These are phyloP conservation scores for Helminthosporium solani DNA, from an alignment of 2,329 filamentous ascomycete species.

Conservation along the genomic window DNA sequence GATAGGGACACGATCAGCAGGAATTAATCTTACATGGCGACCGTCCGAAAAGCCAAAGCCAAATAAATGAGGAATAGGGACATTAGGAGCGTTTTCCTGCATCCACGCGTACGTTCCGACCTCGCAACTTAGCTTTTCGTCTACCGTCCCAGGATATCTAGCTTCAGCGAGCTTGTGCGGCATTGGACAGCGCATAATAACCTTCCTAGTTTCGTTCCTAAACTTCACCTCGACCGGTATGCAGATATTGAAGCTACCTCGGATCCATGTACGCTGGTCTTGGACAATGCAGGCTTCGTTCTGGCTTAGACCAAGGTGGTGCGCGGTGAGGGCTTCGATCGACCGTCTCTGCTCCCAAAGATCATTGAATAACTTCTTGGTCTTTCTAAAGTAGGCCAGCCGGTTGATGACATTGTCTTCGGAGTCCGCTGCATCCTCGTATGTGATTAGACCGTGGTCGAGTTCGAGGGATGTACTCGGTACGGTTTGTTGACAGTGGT, in stretches of 20 bases:
- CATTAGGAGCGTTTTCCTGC: slow-evolving; percentile 29
- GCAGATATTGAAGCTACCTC: slow-evolving; percentile 42
- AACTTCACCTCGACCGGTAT: slow-evolving; percentile 32
- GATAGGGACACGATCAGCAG: slow-evolving; percentile 1
- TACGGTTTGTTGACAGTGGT: no score
- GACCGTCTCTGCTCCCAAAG: slow-evolving; percentile 8
- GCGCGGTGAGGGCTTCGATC: slow-evolving; percentile 7
- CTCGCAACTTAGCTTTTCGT: slow-evolving; percentile 40
- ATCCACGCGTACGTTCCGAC: slow-evolving; percentile 39
- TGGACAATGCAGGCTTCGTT: slow-evolving; percentile 24
- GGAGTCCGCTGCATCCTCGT: no score
- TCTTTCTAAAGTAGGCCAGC: no score
- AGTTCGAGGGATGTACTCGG: no score
- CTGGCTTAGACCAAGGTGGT: slow-evolving; percentile 26
- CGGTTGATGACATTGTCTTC: no score
- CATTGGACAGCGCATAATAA: slow-evolving; percentile 18
- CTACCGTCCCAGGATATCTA: slow-evolving; percentile 26
- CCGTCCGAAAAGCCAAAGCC: slow-evolving; percentile 30
- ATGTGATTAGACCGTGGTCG: no score
- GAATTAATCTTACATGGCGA: slow-evolving; percentile 8
- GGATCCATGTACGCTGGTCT: slow-evolving; percentile 28
- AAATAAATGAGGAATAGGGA: slow-evolving; percentile 29
- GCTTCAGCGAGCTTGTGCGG: slow-evolving; percentile 11
- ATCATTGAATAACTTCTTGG: slow-evolving; percentile 6
- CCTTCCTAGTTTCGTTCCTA: slow-evolving; percentile 14